These are phyloP conservation scores for Trichomonas gallinae DNA, from an alignment of 208 protist genomes.

Conservation along the genomic window DNA sequence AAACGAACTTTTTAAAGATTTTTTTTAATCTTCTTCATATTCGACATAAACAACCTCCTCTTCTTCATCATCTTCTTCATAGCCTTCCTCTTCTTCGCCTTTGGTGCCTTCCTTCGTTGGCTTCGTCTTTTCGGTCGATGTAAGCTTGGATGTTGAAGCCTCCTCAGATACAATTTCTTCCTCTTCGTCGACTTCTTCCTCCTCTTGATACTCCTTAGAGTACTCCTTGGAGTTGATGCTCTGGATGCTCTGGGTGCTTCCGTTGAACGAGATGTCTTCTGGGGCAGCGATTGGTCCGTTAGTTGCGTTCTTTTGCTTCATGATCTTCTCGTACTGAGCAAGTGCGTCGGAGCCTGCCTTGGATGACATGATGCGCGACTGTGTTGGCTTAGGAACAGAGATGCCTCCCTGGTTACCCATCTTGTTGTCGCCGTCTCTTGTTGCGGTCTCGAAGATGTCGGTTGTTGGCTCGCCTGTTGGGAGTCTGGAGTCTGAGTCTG, in stretches of 20 bases:
- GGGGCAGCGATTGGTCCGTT: not conserved
- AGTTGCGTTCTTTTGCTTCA: not conserved
- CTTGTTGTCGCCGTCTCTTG: not conserved
- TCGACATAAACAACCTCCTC: too few relatives aligned
- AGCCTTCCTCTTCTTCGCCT: too few relatives aligned
- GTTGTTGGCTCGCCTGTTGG: not conserved
- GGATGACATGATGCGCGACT: not conserved
- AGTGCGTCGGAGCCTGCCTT: not conserved
- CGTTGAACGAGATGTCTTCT: not conserved
- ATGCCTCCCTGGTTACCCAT: not conserved
- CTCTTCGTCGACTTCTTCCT: not conserved
- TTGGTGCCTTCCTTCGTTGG: too few relatives aligned
- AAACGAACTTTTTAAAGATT: too few relatives aligned
- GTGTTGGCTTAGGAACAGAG: not conserved
- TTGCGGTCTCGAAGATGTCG: not conserved
- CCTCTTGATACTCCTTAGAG: not conserved
- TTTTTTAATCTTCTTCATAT: too few relatives aligned
- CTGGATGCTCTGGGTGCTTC: not conserved
- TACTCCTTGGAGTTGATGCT: not conserved
- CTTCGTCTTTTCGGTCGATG: too few relatives aligned
- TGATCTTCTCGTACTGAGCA: not conserved
- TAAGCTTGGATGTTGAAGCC: too few relatives aligned
- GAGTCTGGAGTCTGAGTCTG: not conserved
- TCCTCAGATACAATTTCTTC: not conserved
- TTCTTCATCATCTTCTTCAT: too few relatives aligned